Percentiles rank a stretch among this genome's conserved stretches.
Conservation (phyloP, 139 green algal species). For the Diplosphaera chodatii region DNA sequence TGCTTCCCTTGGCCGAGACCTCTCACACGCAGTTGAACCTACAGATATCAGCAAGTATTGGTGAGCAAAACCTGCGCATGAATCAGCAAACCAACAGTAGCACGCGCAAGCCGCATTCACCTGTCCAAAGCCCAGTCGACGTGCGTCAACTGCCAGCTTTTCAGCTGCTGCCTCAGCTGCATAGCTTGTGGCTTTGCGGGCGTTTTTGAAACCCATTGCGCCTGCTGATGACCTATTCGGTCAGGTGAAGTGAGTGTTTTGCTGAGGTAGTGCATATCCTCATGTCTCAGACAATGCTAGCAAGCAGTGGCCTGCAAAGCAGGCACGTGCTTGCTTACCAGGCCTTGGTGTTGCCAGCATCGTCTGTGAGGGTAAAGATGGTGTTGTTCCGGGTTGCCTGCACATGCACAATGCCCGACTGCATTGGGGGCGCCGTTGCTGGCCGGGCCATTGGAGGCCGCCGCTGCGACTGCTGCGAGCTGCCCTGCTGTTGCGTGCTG, state of each 20-base stretch:
- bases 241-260: no score
- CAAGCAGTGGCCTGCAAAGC: no score
- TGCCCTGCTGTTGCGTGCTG: no score
- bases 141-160: constrained; percentile 8
- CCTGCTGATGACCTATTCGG: neutral
- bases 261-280: no score
- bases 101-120: no score
- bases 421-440: neutral
- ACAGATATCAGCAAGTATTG: no score
- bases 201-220: constrained; percentile 18
- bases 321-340: neutral
- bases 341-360: constrained; percentile 5
- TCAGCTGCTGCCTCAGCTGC: constrained; percentile 12
- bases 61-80: no score
- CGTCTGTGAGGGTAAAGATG: constrained; percentile 14
- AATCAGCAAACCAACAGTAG: no score
- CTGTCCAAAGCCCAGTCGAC: constrained; percentile 4
- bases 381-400: constrained; percentile 19
- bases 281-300: no score
- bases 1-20: constrained; percentile 16
- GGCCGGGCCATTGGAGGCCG: no score
- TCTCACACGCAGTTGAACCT: constrained; percentile 3
- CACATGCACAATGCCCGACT: constrained; percentile 8
- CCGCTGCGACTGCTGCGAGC: no score
- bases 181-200: constrained; percentile 15